Percentiles rank a stretch among this genome's conserved stretches.
phyloP scores from a whole-genome alignment of 768 basidiomycete genomes.

The Porpolomopsis calyptriformis region DNA sequence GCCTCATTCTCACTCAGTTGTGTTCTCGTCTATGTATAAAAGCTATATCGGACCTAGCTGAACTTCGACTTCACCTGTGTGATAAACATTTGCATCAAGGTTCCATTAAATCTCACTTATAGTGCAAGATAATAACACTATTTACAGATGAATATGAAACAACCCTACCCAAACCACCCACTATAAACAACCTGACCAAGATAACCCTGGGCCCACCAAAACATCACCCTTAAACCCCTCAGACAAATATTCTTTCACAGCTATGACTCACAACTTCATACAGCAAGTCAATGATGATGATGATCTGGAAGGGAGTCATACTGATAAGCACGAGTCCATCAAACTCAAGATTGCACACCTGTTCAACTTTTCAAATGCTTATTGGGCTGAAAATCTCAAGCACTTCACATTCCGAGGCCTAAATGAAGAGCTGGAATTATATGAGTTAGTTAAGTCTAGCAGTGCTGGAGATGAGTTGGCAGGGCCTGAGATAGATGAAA shows the following conservation, averaged over 20 bases:
- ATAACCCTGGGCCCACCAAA: no score
- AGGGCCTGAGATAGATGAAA: background rate
- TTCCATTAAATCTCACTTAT: conserved; percentile 4
- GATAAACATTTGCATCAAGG: background rate
- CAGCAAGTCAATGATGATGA: background rate
- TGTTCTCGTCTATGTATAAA: conserved; percentile 8
- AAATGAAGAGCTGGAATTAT: conserved; percentile 16
- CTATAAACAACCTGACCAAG: background rate
- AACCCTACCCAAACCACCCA: background rate
- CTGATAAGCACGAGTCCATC: background rate
- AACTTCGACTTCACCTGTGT: conserved; percentile 10
- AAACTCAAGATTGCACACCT: conserved; percentile 9
- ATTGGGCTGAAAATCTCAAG: conserved; percentile 3
- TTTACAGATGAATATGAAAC: background rate
- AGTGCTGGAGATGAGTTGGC: conserved; percentile 1
- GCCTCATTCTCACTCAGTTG: conserved; percentile 16
- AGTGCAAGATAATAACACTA: background rate
- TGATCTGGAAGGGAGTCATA: background rate
- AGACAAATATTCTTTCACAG: background rate
- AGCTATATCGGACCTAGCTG: conserved; percentile 8
- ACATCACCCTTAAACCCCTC: no score
- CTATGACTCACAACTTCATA: background rate
- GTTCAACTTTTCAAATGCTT: conserved; percentile 6
- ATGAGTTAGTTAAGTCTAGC: conserved; percentile 8
- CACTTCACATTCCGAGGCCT: conserved; percentile 6